Percentiles rank a stretch among this genome's conserved stretches.
Evolutionary conservation across 495 filamentous ascomycete genomes (phyloP).

Genomic region (Penicillium dipodomyicola): DNA sequence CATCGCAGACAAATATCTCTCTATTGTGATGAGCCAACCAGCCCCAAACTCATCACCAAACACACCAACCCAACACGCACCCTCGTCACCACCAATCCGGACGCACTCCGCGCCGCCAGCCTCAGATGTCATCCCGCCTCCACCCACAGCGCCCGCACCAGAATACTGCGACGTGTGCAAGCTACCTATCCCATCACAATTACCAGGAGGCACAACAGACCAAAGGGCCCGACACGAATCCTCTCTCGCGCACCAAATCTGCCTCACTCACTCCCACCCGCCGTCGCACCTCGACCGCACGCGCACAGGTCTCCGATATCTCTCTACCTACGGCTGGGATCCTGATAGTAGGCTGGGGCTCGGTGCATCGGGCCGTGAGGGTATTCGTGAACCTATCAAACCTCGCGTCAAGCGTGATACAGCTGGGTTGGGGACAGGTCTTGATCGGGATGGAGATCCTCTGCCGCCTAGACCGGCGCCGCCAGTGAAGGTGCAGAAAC

Average conservation of each 20-base stretch:
- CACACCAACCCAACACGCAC: constrained; percentile 14
- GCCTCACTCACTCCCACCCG: constrained; percentile 74
- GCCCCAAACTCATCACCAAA: constrained; percentile 18
- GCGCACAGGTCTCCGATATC: constrained; percentile 69
- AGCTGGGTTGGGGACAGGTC: constrained; percentile 61
- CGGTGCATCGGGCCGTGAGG: constrained; percentile 63
- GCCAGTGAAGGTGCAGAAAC: constrained; percentile 52
- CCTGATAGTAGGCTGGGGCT: constrained; percentile 75
- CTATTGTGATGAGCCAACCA: constrained; percentile 58
- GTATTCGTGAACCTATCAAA: constrained; percentile 74
- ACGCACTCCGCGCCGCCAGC: constrained; percentile 22
- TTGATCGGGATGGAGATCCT: constrained; percentile 27
- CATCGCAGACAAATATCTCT: constrained; percentile 67
- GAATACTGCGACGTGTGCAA: constrained; percentile 58
- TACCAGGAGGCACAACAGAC: not conserved
- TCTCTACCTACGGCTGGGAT: constrained; percentile 82
- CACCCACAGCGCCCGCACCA: constrained; percentile 4
- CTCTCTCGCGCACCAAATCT: constrained; percentile 78
- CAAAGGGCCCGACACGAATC: constrained; percentile 55
- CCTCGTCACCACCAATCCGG: constrained; percentile 8
- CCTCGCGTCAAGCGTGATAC: constrained; percentile 69
- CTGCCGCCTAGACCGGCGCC: constrained; percentile 25
- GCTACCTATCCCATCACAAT: constrained; percentile 43
- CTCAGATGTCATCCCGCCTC: constrained; percentile 11
- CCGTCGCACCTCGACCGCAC: constrained; percentile 81